Evolutionary conservation across 2,329 filamentous ascomycete genomes (phyloP).

Genomic region (Penicillium sp.): DNA sequence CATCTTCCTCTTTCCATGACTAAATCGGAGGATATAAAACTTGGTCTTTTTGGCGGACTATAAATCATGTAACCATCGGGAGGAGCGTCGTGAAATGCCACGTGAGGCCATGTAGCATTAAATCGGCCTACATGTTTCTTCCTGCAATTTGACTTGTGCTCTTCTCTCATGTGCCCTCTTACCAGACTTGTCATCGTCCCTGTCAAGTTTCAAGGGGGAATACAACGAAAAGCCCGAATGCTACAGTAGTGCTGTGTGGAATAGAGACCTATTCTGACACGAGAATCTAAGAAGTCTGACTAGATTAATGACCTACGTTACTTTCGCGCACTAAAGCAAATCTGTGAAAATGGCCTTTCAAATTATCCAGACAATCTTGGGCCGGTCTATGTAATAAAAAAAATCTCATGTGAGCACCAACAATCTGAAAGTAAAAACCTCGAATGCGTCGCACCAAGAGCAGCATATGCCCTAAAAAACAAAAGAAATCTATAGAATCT

Average conservation of each 20-base stretch:
- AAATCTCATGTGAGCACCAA: too few species aligned
- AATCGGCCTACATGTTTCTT: background rate
- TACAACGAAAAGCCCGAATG: background rate
- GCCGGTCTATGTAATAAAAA: too few species aligned
- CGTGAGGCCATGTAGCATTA: background rate
- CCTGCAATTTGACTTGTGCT: background rate
- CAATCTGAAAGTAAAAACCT: too few species aligned
- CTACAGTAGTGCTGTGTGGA: constrained; percentile 2
- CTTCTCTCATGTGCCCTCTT: background rate
- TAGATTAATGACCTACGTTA: too few species aligned
- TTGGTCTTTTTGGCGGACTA: background rate
- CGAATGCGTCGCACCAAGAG: too few species aligned
- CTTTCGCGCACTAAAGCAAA: too few species aligned
- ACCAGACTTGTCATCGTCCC: background rate
- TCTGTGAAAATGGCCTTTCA: too few species aligned
- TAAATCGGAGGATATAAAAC: background rate
- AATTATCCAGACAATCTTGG: too few species aligned
- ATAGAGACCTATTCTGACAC: background rate
- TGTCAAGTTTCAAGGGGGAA: background rate
- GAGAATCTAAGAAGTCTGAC: background rate
- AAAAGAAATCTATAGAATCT: too few species aligned
- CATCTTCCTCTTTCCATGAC: background rate
- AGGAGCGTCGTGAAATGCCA: background rate
- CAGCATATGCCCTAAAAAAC: too few species aligned
- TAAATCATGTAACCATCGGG: background rate